phyloP scores from a whole-genome alignment of 805 yeast genomes.

The Debaryomyces hansenii region DNA sequence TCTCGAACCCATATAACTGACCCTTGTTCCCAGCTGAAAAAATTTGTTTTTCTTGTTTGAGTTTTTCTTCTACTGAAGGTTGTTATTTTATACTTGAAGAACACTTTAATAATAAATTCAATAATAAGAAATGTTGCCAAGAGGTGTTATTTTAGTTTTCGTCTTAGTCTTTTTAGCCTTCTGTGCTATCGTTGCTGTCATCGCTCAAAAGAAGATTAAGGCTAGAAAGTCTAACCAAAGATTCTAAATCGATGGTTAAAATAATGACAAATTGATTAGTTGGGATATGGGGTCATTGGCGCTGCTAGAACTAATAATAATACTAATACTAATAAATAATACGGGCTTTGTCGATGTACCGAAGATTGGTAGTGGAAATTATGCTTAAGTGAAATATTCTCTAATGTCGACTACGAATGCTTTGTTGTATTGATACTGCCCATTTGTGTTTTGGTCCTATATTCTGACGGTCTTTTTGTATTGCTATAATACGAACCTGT shows the following conservation, averaged over 20 bases:
- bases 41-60: background rate
- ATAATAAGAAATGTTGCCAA: slow-evolving; percentile 56
- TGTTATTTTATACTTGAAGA: slow-evolving; percentile 3
- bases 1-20: slow-evolving; percentile 1
- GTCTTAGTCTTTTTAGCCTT: slow-evolving; percentile 52
- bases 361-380: slow-evolving; percentile 2
- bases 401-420: background rate
- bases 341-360: background rate
- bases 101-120: background rate
- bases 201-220: slow-evolving; percentile 41
- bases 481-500: slow-evolving; percentile 12
- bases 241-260: slow-evolving; percentile 23
- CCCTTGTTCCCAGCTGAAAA: slow-evolving; percentile 4
- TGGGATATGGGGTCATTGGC: background rate
- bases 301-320: background rate
- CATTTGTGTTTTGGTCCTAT: background rate
- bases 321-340: background rate
- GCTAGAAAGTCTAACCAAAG: slow-evolving; percentile 44
- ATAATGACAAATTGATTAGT: background rate
- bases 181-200: slow-evolving; percentile 34
- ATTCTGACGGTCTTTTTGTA: background rate
- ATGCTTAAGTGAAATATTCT: slow-evolving; percentile 11
- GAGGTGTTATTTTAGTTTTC: slow-evolving; percentile 74
- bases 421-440: background rate
- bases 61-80: slow-evolving; percentile 2